Percentiles rank a stretch among this genome's conserved stretches.
Evolutionary conservation across 106 monocot species (phyloP).

Genomic region (Hemerocallis citrina): DNA sequence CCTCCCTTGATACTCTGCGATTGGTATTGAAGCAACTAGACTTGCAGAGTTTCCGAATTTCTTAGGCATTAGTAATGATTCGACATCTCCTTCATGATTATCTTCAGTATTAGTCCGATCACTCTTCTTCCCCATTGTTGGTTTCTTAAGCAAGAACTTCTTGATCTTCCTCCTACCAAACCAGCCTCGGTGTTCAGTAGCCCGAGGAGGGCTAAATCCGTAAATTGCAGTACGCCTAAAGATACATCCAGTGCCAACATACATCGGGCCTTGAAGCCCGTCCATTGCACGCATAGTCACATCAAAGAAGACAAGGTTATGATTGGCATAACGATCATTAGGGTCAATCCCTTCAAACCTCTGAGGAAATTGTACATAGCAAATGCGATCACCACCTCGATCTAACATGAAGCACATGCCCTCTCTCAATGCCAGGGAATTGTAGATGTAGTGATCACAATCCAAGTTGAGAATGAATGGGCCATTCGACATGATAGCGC

Average conservation of each 20-base stretch:
- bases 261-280: slow-evolving; percentile 95
- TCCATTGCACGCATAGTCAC: slow-evolving; percentile 96
- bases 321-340: slow-evolving; percentile 87
- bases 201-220: slow-evolving; percentile 73
- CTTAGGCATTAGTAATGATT: slow-evolving; percentile 54
- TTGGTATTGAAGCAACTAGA: slow-evolving; percentile 66
- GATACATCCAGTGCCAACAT: slow-evolving; percentile 94
- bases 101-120: slow-evolving; percentile 25
- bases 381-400: slow-evolving; percentile 81
- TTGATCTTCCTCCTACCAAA: slow-evolving; percentile 84
- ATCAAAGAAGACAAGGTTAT: slow-evolving; percentile 95
- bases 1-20: slow-evolving; percentile 88
- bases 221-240: slow-evolving; percentile 88
- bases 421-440: slow-evolving; percentile 76
- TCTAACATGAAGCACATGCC: slow-evolving; percentile 99
- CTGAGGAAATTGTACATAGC: slow-evolving; percentile 95
- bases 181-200: slow-evolving; percentile 88
- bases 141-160: slow-evolving; percentile 50
- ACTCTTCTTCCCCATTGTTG: slow-evolving; percentile 72
- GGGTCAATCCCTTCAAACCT: slow-evolving; percentile 94
- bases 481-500: slow-evolving; percentile 95
- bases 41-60: slow-evolving; percentile 61
- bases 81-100: slow-evolving; percentile 31
- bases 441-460: slow-evolving; percentile 94
- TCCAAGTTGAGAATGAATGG: slow-evolving; percentile 94